phyloP scores from a whole-genome alignment of 2,329 filamentous ascomycete genomes.

The Atkinsonella hypoxylon region DNA sequence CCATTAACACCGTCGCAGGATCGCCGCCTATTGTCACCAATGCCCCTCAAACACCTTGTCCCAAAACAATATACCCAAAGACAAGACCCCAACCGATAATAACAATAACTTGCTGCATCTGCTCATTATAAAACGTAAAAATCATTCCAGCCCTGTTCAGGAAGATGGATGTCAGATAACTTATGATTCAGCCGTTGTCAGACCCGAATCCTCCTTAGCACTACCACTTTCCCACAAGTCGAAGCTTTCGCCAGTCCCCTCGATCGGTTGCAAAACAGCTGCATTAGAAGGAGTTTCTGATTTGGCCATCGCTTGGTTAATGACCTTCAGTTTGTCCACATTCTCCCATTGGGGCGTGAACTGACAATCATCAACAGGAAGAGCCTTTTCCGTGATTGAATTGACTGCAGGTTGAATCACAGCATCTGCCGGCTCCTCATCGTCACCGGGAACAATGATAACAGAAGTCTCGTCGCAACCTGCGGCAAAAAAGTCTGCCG shows the following conservation, averaged over 20 bases:
- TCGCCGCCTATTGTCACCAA: not conserved
- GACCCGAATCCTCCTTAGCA: slow-evolving; percentile 43
- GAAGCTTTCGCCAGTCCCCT: slow-evolving; percentile 48
- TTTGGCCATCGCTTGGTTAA: slow-evolving; percentile 27
- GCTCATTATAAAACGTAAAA: not conserved
- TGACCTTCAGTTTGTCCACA: slow-evolving; percentile 11
- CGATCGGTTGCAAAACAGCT: slow-evolving; percentile 39
- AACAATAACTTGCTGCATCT: not conserved
- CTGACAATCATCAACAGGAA: slow-evolving; percentile 9
- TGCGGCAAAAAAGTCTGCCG: slow-evolving; percentile 54
- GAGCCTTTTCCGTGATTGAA: slow-evolving; percentile 4
- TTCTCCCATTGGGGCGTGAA: slow-evolving; percentile 12
- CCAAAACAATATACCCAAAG: not conserved
- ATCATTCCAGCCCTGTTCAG: not conserved
- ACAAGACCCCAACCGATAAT: not conserved
- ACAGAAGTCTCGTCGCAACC: slow-evolving; percentile 52
- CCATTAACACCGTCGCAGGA: not conserved
- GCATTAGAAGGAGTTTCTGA: slow-evolving; percentile 29
- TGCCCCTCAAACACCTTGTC: not conserved
- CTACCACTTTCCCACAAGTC: slow-evolving; percentile 62
- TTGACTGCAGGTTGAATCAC: not conserved
- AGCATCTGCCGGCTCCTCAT: slow-evolving; percentile 22
- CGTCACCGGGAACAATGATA: slow-evolving; percentile 50
- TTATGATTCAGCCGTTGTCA: slow-evolving; percentile 14
- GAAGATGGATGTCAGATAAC: not conserved